These are phyloP conservation scores for Fusarium stilboides DNA, from an alignment of 2,329 filamentous ascomycete genomes.

Conservation along the genomic window DNA sequence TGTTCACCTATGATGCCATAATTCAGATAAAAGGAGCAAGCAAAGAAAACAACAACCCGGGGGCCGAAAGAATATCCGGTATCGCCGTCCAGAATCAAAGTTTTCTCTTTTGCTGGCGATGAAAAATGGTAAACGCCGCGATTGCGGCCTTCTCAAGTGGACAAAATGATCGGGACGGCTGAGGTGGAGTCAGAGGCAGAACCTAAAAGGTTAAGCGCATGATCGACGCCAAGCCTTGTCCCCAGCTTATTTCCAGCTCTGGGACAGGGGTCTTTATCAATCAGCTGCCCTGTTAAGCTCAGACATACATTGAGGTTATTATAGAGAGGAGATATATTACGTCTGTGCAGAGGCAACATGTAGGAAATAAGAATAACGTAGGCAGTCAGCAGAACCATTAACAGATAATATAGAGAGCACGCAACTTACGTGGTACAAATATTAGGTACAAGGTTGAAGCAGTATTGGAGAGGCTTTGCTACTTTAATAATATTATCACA, in stretches of 20 bases:
- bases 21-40: background rate
- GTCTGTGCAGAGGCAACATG: too few species aligned
- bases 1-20: background rate
- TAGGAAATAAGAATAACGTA: too few species aligned
- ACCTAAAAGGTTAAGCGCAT: conserved; percentile 18
- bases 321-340: too few species aligned
- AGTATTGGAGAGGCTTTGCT: too few species aligned
- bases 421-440: too few species aligned
- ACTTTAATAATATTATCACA: too few species aligned
- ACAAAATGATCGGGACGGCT: conserved; percentile 22
- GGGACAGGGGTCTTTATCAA: conserved; percentile 40
- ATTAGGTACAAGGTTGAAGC: too few species aligned
- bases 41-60: too few species aligned
- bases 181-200: conserved; percentile 9
- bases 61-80: background rate
- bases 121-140: conserved; percentile 26
- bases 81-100: conserved; percentile 12
- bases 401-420: too few species aligned
- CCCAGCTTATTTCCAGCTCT: conserved; percentile 15
- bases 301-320: background rate
- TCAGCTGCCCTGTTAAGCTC: conserved; percentile 5
- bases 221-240: conserved; percentile 30
- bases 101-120: background rate
- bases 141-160: conserved; percentile 6
- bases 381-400: too few species aligned